Evolutionary conservation across 805 yeast genomes (phyloP).

Genomic region (Limtongozyma cylindracea): DNA sequence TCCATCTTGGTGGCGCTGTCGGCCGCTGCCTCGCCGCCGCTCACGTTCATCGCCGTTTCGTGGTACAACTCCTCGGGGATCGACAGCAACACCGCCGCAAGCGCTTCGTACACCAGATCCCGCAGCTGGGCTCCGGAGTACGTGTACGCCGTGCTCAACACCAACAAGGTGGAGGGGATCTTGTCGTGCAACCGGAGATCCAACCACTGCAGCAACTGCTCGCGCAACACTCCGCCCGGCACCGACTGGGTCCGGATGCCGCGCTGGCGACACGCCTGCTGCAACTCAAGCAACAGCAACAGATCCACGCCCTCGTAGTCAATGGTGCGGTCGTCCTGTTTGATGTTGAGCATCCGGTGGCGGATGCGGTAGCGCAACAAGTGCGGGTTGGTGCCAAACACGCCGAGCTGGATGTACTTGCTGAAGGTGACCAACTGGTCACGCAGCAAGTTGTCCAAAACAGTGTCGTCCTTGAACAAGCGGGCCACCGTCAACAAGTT

Average conservation of each 20-base stretch:
- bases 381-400: slow-evolving; percentile 78
- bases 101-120: slow-evolving; percentile 59
- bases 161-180: slow-evolving; percentile 72
- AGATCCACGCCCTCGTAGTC: slow-evolving; percentile 82
- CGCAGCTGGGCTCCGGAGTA: slow-evolving; percentile 33
- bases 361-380: slow-evolving; percentile 82
- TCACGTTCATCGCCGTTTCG: too few relatives aligned
- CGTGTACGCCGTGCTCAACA: slow-evolving; percentile 69
- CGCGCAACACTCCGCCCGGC: slow-evolving; percentile 52
- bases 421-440: slow-evolving; percentile 85
- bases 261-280: slow-evolving; percentile 76
- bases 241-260: slow-evolving; percentile 70
- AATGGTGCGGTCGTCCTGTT: slow-evolving; percentile 72
- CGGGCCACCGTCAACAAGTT: slow-evolving; percentile 43
- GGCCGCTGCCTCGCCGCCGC: slow-evolving; percentile 51
- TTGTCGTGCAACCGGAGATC: slow-evolving; percentile 66
- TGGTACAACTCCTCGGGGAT: slow-evolving; percentile 87
- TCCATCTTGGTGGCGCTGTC: slow-evolving; percentile 26
- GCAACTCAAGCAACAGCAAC: slow-evolving; percentile 56
- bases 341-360: slow-evolving; percentile 65
- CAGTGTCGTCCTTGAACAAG: slow-evolving; percentile 79
- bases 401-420: slow-evolving; percentile 69
- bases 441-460: slow-evolving; percentile 76
- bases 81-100: slow-evolving; percentile 67
- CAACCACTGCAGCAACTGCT: slow-evolving; percentile 64